Evolutionary conservation across 805 yeast species (phyloP), one percentile per base, ranked within the genome.

Genomic region (Yarrowia porcina): DNA sequence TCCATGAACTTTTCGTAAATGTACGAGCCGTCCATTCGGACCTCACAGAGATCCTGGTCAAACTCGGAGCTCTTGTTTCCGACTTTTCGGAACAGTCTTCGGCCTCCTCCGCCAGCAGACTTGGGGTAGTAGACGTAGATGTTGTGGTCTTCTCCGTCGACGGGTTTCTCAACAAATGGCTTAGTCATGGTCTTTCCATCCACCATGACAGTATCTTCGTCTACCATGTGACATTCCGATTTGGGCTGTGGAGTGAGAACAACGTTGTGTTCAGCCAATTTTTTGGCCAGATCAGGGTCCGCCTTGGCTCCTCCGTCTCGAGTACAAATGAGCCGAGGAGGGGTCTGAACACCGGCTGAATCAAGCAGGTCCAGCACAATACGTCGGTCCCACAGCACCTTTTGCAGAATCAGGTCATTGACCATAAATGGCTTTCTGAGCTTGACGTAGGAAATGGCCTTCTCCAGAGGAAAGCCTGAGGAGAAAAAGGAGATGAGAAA

Each of bases 101-200:
- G 82, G 27, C 99, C 99, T 67, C 99, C 99, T 64, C 99, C 99
- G 49, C 99, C 99, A 60, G 88, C 88, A 64, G 87, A 82, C 64
- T 83, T 82, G 35, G 92, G 88, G 73, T 93, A 94, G 75, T 94
- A 94, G 39, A 94, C 92, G 73, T 88, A 89, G 50, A 94, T 93
- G 71, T 94, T 94, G 75, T 94, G 99, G 75, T 94, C 97, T 75
- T 94, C 99, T 62, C 99, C 99, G 74, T 94, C 97, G 3, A 92
- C 98, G 0, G 99, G 99, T 69, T 94, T 94, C 74, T 94, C 99
- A 33, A 94, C 99, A 79, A 86, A 94, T 7, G 99, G 99, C 72
- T 94, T 94, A 41, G 79, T 80, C 77, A 94, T 77, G 9, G 78
- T 77, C 69, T 82, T 74, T 9, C 96, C 97, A 67, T 88, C 83